These are phyloP conservation scores for Puya raimondii DNA, from an alignment of 176 grass and related monocot genomes.

Conservation along the genomic window DNA sequence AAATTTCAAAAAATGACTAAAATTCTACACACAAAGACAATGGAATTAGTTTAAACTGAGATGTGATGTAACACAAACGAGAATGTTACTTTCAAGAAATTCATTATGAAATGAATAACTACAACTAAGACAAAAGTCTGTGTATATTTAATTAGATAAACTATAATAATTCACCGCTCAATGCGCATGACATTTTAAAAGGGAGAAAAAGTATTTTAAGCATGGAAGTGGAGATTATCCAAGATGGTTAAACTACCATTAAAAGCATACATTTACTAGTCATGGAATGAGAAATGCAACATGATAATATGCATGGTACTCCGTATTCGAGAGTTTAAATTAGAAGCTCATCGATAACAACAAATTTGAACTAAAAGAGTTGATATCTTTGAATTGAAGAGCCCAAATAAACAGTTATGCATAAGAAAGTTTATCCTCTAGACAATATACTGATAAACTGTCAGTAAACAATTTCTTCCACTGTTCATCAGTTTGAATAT, in stretches of 20 bases:
- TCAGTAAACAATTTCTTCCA: not conserved
- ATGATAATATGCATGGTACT: not conserved
- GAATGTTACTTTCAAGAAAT: not conserved
- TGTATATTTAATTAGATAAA: not conserved
- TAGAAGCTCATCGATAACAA: not conserved
- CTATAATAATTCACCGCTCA: not conserved
- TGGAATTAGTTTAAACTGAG: not conserved
- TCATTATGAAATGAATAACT: not conserved
- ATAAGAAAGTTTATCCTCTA: not conserved
- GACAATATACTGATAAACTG: too few species aligned
- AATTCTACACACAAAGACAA: constrained; percentile 19
- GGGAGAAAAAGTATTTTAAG: not conserved
- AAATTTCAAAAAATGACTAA: not conserved
- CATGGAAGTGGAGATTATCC: not conserved
- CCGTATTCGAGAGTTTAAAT: not conserved
- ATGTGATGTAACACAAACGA: not conserved
- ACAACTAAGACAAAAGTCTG: not conserved
- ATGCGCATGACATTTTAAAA: not conserved
- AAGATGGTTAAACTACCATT: not conserved
- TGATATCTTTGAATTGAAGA: not conserved
- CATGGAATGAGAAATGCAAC: too few species aligned
- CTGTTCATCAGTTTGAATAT: not conserved
- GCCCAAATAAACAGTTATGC: not conserved
- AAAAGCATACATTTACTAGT: too few species aligned
- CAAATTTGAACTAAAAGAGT: not conserved